phyloP scores from a whole-genome alignment of 2,329 filamentous ascomycete species.

The Aspergillus texensis region DNA sequence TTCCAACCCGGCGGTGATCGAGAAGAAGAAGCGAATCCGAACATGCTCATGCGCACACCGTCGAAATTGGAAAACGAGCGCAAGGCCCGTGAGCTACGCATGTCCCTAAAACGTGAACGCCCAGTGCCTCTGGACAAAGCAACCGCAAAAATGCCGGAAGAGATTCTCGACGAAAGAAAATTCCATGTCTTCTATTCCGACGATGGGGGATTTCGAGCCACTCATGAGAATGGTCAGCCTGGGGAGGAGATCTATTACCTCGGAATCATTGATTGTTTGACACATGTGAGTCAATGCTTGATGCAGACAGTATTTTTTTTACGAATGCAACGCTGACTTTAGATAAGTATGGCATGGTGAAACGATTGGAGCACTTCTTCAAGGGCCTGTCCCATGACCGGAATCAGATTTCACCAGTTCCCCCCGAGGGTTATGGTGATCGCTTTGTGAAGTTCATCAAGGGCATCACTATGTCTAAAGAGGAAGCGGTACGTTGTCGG shows the following conservation, averaged over 20 bases:
- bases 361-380: constrained; percentile 95
- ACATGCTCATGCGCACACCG: constrained; percentile 80
- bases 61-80: constrained; percentile 90
- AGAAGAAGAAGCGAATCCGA: constrained; percentile 63
- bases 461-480: constrained; percentile 84
- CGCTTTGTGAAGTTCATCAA: constrained; percentile 92
- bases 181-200: constrained; percentile 89
- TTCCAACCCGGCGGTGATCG: constrained; percentile 84
- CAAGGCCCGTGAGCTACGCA: constrained; percentile 85
- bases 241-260: constrained; percentile 97
- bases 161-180: constrained; percentile 74
- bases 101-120: constrained; percentile 90
- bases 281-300: constrained; percentile 69
- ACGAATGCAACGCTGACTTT: neutral
- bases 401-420: constrained; percentile 87
- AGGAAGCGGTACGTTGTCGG: constrained; percentile 68
- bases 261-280: constrained; percentile 96
- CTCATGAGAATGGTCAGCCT: constrained; percentile 81
- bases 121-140: constrained; percentile 90
- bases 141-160: constrained; percentile 83
- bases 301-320: neutral
- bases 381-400: constrained; percentile 86
- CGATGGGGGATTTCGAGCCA: constrained; percentile 89
- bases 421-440: constrained; percentile 87
- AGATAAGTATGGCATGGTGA: constrained; percentile 84